A percentile compares a stretch with the other conserved stretches of the same genome.
These are phyloP conservation scores for Colletotrichum chrysophilum DNA, from an alignment of 2,329 filamentous ascomycete genomes.

Conservation along the genomic window DNA sequence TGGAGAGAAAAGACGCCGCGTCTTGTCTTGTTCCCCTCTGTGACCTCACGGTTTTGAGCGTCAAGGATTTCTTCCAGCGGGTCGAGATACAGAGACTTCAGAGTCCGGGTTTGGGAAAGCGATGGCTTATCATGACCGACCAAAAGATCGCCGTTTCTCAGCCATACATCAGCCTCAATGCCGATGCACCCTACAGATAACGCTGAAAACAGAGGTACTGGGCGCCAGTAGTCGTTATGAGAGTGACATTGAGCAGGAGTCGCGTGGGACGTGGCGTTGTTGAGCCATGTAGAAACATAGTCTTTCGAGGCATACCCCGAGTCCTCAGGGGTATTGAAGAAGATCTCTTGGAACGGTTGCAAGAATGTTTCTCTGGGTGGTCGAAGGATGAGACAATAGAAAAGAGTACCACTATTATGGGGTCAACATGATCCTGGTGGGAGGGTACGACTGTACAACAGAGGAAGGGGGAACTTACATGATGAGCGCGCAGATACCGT, in stretches of 20 bases:
- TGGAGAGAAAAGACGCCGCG: background rate
- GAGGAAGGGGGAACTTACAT: background rate
- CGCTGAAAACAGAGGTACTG: background rate
- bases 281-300: background rate
- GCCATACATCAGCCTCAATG: conserved; percentile 44
- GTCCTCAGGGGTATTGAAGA: background rate
- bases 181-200: background rate
- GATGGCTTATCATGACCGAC: conserved; percentile 67
- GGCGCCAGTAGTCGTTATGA: background rate
- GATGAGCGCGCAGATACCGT: background rate
- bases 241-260: background rate
- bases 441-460: background rate
- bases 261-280: background rate
- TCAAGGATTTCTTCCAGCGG: conserved; percentile 65
- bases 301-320: background rate
- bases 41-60: conserved; percentile 52
- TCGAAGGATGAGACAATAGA: background rate
- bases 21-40: conserved; percentile 57
- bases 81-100: conserved; percentile 65
- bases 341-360: background rate
- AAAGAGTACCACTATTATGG: background rate
- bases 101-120: conserved; percentile 61
- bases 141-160: conserved; percentile 56
- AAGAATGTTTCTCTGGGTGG: background rate
- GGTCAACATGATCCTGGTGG: background rate